Conservation (phyloP, 164 flowering plant species). For the Dillenia turbinata region DNA sequence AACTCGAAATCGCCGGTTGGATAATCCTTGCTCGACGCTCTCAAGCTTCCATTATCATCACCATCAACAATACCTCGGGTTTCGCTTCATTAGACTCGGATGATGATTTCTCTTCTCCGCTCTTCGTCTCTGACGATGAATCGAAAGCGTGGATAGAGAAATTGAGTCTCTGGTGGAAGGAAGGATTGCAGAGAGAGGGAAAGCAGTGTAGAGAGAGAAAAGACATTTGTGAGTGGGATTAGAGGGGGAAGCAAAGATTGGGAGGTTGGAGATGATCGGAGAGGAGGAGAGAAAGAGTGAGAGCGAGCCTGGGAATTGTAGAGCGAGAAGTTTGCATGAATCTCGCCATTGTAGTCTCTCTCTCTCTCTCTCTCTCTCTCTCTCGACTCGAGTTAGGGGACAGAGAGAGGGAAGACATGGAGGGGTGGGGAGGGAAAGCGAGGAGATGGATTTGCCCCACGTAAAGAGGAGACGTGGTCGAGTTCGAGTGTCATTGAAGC, state of each 20-base stretch:
- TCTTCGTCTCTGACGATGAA: conserved; percentile 18
- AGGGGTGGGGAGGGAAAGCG: too few relatives aligned
- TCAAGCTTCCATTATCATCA: conserved; percentile 17
- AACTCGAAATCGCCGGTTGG: conserved; percentile 73
- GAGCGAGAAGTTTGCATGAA: conserved; percentile 27
- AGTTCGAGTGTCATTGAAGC: too few relatives aligned
- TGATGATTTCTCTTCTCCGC: background rate
- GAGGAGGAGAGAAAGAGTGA: conserved; percentile 1
- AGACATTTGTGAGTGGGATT: too few relatives aligned
- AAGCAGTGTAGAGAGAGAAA: background rate
- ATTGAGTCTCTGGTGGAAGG: background rate
- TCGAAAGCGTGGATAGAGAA: conserved; percentile 30
- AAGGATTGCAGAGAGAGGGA: background rate
- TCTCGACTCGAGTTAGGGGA: too few relatives aligned
- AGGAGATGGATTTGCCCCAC: too few relatives aligned
- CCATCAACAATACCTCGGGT: conserved; percentile 5
- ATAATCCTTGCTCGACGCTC: conserved; percentile 30
- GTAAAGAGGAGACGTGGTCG: too few relatives aligned
- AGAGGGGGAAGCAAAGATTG: background rate
- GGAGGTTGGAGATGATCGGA: conserved; percentile 11
- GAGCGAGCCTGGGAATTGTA: conserved; percentile 7
- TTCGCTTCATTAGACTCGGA: conserved; percentile 1
- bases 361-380: background rate
- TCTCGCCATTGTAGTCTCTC: conserved; percentile 31
- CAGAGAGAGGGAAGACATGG: too few relatives aligned